Conservation (phyloP, 441 rosid genomes). For the Populus tomentosa region DNA sequence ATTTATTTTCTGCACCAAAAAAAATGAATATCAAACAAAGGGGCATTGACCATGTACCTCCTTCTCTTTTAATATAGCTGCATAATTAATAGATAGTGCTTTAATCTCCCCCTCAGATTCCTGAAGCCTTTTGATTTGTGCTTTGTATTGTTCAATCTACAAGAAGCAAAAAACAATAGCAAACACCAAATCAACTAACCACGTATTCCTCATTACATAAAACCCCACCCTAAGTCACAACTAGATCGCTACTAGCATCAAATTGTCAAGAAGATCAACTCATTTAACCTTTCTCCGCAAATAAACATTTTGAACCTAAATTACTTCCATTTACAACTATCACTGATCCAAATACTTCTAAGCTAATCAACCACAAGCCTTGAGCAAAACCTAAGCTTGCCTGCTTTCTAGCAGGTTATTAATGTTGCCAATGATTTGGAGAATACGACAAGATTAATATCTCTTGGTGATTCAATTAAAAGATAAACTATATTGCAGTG, state of each 20-base stretch:
- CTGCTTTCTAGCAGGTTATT: neutral
- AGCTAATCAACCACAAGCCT: neutral
- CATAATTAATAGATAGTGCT: conserved; percentile 88
- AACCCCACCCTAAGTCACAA: no score
- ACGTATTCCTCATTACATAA: no score
- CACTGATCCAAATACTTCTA: neutral
- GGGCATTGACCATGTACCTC: conserved; percentile 46
- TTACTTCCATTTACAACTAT: conserved; percentile 3
- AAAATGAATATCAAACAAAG: neutral
- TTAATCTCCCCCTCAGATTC: conserved; percentile 87
- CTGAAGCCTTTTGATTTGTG: conserved; percentile 72
- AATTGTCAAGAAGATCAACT: no score
- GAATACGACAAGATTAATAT: neutral
- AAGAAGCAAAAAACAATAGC: conserved; percentile 1
- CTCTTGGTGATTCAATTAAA: neutral
- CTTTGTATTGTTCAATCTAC: conserved; percentile 72
- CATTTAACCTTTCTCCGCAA: neutral
- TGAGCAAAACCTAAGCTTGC: neutral
- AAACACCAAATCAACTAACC: no score
- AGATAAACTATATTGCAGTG: neutral
- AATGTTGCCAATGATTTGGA: neutral
- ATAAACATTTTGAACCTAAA: neutral
- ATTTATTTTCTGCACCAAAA: neutral
- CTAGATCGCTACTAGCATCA: no score
- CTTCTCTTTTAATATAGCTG: conserved; percentile 81